Conservation (phyloP, 2,329 filamentous ascomycete genomes). For the Penicillium capsulatum region DNA sequence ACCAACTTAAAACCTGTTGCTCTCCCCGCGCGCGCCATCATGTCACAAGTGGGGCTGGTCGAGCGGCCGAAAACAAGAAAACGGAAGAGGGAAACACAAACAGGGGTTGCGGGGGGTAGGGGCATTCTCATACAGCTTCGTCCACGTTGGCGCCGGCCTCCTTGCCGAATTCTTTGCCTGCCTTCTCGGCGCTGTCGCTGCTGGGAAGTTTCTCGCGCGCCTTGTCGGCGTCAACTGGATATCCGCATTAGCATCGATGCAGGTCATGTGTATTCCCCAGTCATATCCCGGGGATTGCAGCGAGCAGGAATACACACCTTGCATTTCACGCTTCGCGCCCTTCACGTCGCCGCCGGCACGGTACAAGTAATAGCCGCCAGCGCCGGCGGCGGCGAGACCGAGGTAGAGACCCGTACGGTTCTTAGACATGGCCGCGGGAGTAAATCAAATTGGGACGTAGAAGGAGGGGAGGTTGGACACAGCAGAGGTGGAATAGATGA, state of each 20-base stretch:
- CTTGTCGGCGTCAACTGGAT: conserved; percentile 68
- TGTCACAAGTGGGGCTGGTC: no score
- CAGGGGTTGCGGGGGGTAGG: no score
- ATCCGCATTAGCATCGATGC: background rate
- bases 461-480: background rate
- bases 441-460: background rate
- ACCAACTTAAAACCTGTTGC: background rate
- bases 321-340: conserved; percentile 78
- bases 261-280: no score
- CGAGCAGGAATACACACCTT: conserved; percentile 60
- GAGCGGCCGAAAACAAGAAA: no score
- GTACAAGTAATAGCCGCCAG: conserved; percentile 88
- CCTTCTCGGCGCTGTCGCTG: conserved; percentile 60
- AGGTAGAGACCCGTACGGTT: conserved; percentile 36
- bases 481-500: background rate
- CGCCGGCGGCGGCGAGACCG: conserved; percentile 60
- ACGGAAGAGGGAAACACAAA: no score
- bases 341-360: conserved; percentile 74
- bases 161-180: conserved; percentile 58
- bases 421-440: conserved; percentile 31
- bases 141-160: conserved; percentile 65
- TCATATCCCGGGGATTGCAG: no score
- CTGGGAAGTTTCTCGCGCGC: conserved; percentile 64
- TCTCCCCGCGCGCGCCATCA: no score
- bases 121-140: conserved; percentile 60